Conservation (phyloP, 306 rosid species). For the Corylus avellana region DNA sequence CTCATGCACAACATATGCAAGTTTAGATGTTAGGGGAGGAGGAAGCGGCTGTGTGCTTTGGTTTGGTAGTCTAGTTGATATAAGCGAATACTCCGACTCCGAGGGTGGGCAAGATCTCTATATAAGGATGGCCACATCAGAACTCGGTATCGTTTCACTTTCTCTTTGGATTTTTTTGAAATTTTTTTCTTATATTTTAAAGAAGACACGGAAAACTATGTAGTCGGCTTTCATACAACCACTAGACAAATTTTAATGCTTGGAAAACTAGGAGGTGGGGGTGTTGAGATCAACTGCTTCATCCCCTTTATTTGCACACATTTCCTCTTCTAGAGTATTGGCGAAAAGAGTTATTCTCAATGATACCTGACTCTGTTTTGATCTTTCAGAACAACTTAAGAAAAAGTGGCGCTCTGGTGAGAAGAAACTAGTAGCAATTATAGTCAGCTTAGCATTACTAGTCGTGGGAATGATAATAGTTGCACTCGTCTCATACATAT, state of each 20-base stretch:
- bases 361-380: background rate
- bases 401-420: background rate
- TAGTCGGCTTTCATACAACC: no score
- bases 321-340: no score
- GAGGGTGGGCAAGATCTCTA: slow-evolving; percentile 38
- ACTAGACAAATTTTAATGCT: no score
- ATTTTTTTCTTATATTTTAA: no score
- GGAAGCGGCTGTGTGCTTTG: slow-evolving; percentile 47
- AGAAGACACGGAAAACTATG: no score
- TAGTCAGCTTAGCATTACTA: background rate
- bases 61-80: slow-evolving; percentile 31
- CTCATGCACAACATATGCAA: no score
- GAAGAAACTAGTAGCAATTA: background rate
- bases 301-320: no score
- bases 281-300: background rate
- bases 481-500: background rate
- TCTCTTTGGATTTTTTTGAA: no score
- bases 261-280: background rate
- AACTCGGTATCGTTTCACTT: background rate
- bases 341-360: background rate
- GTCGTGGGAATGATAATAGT: background rate
- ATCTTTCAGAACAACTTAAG: background rate
- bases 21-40: no score
- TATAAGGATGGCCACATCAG: background rate
- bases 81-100: slow-evolving; percentile 13